Percentiles rank a stretch among this genome's conserved stretches.
Evolutionary conservation across 1,284 basidiomycete genomes (phyloP).

Genomic region (Chiua sp.): DNA sequence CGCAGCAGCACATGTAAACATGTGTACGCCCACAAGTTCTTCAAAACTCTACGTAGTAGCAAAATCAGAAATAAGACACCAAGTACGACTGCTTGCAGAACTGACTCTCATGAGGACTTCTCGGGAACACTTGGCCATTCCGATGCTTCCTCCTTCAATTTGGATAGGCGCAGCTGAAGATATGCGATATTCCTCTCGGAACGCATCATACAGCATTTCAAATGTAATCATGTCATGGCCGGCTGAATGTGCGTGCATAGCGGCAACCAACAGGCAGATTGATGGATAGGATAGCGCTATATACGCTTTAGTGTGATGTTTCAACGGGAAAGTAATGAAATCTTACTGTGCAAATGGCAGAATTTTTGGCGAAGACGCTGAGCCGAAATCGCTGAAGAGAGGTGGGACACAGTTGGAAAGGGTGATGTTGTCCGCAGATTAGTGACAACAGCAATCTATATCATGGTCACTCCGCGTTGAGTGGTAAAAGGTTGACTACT

Average conservation of each 20-base stretch:
- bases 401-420: conserved; percentile 49
- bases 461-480: conserved; percentile 30
- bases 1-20: conserved; percentile 56
- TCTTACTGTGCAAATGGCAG: conserved; percentile 57
- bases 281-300: conserved; percentile 72
- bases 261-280: conserved; percentile 76
- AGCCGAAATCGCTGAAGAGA: conserved; percentile 47
- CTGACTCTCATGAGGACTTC: conserved; percentile 66
- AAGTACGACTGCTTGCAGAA: conserved; percentile 13
- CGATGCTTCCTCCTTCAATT: conserved; percentile 71
- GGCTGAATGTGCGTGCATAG: conserved; percentile 62
- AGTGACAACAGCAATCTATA: conserved; percentile 56
- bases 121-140: conserved; percentile 71
- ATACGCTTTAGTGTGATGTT: conserved; percentile 6
- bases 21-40: conserved; percentile 52
- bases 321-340: neutral
- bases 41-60: conserved; percentile 68
- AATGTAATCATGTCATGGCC: conserved; percentile 78
- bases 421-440: conserved; percentile 56
- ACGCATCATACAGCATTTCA: conserved; percentile 76
- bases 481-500: conserved; percentile 32
- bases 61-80: conserved; percentile 9
- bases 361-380: conserved; percentile 61
- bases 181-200: conserved; percentile 68
- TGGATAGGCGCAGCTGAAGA: conserved; percentile 76